Evolutionary conservation across 176 grass and related monocot genomes (phyloP), one percentile per base, ranked within the genome.

Genomic region (Triticum turgidum): DNA sequence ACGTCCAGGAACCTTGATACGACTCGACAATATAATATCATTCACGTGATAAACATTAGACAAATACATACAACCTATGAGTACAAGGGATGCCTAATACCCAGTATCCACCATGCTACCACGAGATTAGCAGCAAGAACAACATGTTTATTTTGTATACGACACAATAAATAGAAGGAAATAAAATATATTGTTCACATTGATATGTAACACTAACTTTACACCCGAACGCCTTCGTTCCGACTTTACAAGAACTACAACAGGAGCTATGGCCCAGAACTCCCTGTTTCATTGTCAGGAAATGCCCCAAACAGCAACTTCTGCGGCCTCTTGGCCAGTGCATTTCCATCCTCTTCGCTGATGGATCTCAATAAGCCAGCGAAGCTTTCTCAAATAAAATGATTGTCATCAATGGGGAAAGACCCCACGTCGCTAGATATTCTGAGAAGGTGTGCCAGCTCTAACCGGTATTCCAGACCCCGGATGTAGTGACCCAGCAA

Each of bases 401-500:
- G 59, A 84, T 97, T 84, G 61, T 84, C 78, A 27, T 89, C 87
- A 74, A 78, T 58, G 38, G 84, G 22, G 63, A 80, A 83, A 79
- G 91, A 84, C 71, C 72, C 88, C 62, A 87, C 44, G 15, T 91
- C 81, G 2, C 78, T 71, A 25, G 90, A 94, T 39, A 92, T 87
- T 34, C 74, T 87, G 42, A 94, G 76, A 83, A 99, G 90, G 58
- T 90, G 92, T 14, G 87, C 58, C 62, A 99, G 89, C 78, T 94
- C 94, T 78, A 99, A 68, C 76, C 94, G 88, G 85, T 94, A 99
- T 73, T 99, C 97, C 25, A 99, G 84, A 82, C 94, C 97, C 63
- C 94, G 87, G 69, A 96, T 85, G 82, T 99, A 94, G 80, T 99
- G 97, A 29, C 97, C 97, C 80, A 99, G 83, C 29, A 99, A 35